Percentiles rank a stretch among this genome's conserved stretches.
phyloP scores from a whole-genome alignment of 257 asterid genomes.

The Handroanthus guayacan region DNA sequence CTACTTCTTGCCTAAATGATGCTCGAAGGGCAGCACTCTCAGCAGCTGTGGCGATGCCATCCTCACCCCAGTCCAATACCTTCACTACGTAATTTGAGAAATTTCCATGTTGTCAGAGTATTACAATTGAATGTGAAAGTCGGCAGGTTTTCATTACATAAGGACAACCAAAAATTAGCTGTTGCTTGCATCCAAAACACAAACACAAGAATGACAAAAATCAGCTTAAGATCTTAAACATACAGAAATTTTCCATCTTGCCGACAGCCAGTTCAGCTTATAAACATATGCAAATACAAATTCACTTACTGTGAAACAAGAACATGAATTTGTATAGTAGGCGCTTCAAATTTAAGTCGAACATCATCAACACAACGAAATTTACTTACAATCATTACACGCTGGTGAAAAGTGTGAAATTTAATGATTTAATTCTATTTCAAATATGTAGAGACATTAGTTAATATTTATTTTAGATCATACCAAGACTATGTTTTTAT shows the following conservation, averaged over 20 bases:
- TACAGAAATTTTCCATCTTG: neutral
- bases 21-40: slow-evolving; percentile 63
- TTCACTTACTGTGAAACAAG: neutral
- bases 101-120: slow-evolving; percentile 17
- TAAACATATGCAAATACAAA: neutral
- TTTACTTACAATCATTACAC: neutral
- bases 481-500: neutral
- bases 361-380: slow-evolving; percentile 1
- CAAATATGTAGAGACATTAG: neutral
- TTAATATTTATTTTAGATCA: neutral
- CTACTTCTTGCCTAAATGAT: slow-evolving; percentile 68
- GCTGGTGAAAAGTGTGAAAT: neutral
- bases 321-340: neutral
- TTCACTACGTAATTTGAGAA: slow-evolving; percentile 53
- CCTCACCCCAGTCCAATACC: slow-evolving; percentile 81
- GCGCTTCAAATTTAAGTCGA: neutral
- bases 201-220: neutral
- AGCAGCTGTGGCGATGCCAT: slow-evolving; percentile 63
- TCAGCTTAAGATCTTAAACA: neutral
- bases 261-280: neutral
- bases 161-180: neutral
- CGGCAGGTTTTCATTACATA: neutral
- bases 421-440: neutral
- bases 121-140: neutral
- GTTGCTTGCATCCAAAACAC: neutral